phyloP scores from a whole-genome alignment of 345 rosid species.

The Atalantia buxifolia region DNA sequence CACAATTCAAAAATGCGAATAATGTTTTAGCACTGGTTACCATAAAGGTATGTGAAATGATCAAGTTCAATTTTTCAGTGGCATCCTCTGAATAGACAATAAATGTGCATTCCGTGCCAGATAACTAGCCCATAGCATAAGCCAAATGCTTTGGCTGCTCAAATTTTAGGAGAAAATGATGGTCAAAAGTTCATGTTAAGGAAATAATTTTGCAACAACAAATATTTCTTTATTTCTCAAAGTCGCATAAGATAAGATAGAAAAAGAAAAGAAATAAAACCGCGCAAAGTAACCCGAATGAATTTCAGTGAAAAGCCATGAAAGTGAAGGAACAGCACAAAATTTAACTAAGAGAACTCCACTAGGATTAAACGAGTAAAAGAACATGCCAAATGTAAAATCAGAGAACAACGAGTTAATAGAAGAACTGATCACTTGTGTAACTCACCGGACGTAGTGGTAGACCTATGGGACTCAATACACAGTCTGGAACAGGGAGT shows the following conservation, averaged over 20 bases:
- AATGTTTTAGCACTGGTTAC: background rate
- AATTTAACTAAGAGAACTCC: background rate
- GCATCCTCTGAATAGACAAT: background rate
- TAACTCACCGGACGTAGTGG: slow-evolving; percentile 90
- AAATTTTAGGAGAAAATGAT: background rate
- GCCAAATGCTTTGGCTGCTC: background rate
- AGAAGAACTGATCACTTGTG: background rate
- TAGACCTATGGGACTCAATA: slow-evolving; percentile 80
- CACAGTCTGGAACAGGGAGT: slow-evolving; percentile 91
- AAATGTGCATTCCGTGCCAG: background rate
- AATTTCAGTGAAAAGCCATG: background rate
- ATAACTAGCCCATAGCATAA: background rate
- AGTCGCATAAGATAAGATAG: background rate
- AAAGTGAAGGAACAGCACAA: background rate
- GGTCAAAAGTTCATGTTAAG: background rate
- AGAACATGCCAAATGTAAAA: background rate
- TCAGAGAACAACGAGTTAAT: background rate
- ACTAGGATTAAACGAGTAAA: background rate
- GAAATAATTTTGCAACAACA: background rate
- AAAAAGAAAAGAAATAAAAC: background rate
- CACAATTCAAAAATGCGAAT: background rate
- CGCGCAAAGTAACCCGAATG: background rate
- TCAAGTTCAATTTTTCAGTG: background rate
- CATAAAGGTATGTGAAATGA: background rate
- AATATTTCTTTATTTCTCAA: background rate